Evolutionary conservation across 2,329 filamentous ascomycete genomes (phyloP).

Genomic region (Xylariaceae sp.): DNA sequence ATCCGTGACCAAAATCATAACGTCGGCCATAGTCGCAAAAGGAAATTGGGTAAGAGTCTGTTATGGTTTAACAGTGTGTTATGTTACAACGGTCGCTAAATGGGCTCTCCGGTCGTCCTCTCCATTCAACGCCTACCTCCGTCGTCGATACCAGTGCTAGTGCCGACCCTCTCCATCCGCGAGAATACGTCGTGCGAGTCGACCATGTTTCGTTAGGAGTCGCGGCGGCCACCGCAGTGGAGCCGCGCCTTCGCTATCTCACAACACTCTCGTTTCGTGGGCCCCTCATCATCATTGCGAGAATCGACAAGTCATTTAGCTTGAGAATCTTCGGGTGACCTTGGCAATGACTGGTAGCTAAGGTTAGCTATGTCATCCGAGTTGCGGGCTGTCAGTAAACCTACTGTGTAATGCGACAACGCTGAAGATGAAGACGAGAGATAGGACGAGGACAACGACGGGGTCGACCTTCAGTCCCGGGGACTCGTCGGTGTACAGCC

Average conservation of each 20-base stretch:
- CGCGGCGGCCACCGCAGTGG: conserved; percentile 16
- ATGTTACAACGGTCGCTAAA: conserved; percentile 24
- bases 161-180: neutral
- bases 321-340: conserved; percentile 82
- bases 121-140: conserved; percentile 5
- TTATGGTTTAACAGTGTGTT: conserved; percentile 14
- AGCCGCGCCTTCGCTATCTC: conserved; percentile 22
- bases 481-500: conserved; percentile 96
- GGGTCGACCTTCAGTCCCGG: conserved; percentile 97
- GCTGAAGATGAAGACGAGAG: conserved; percentile 97
- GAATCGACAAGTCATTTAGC: conserved; percentile 37
- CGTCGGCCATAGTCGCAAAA: conserved; percentile 4
- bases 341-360: conserved; percentile 78
- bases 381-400: conserved; percentile 33
- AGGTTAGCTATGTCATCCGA: conserved; percentile 2
- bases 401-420: conserved; percentile 96
- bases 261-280: conserved; percentile 7
- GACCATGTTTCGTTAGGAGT: conserved; percentile 17
- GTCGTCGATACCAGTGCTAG: conserved; percentile 7
- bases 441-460: conserved; percentile 92
- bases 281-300: conserved; percentile 1
- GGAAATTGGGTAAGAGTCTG: conserved; percentile 22
- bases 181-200: neutral
- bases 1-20: no score
- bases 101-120: conserved; percentile 9